Base-by-base conservation (phyloP, 2,329 filamentous ascomycete genomes). In the Tolypocladium album region DNA sequence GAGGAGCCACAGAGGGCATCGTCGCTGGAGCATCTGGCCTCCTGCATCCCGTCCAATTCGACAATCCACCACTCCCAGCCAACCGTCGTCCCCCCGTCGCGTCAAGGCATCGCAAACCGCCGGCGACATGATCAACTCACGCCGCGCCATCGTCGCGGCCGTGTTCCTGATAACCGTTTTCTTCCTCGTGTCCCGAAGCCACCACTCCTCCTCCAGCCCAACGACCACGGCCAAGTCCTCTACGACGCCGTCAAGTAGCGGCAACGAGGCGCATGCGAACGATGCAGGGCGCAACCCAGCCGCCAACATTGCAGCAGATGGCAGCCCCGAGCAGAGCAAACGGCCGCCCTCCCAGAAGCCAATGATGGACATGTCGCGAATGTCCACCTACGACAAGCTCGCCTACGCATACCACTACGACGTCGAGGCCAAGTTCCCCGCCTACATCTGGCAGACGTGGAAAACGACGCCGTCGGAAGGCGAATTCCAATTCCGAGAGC, bases 401-500 rank as follows among this genome's bases (percentile, higher is more conserved):
- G 88, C 87, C 58, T 97, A 96, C 78, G 89, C 95, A 67, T 97
- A 94, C 74, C 91, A 92, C 24, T 99, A 97, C 79, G 89, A 96
- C 69, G 81, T 93, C 63, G 86, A 92, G 69, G 75, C 81, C 67
- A 96, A 93, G 73, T 97, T 97, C 73, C 94, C 94, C 3, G 92
- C 92, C 60, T 97, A 96, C 78, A 95, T 99, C 70, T 99, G 94
- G 94, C 94, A 99, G 80, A 99, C 94, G 17, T 99, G 94, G 94
- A 97, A 95, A 74, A 88, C 85, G 69, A 89, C 86, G 0, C 92
- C 93, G 0, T 83, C 87, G 1, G 88, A 90, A 27, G 80, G 84
- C 57, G 81, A 89, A 63, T 99, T 99, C 71, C 76, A 79, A 24
- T 92, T 96, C 70, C 87, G 92, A 63, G 85, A 89, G 55, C 82